Evolutionary conservation across 805 yeast genomes (phyloP).

Genomic region (Kodamaea fukazawae): DNA sequence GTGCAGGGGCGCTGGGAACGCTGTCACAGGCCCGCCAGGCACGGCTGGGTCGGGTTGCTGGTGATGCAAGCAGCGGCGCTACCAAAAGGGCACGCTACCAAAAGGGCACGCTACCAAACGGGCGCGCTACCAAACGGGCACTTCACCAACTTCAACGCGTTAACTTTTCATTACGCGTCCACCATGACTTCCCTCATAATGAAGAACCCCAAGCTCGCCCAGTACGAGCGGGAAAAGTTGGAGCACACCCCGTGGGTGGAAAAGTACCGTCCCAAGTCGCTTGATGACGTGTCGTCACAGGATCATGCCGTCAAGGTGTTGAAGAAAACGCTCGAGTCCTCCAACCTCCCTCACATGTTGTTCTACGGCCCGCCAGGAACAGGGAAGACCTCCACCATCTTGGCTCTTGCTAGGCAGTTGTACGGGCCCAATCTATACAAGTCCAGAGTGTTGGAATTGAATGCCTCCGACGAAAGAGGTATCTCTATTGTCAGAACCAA

Average conservation of each 20-base stretch:
- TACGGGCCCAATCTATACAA: constrained; percentile 70
- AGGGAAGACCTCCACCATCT: constrained; percentile 84
- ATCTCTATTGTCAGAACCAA: constrained; percentile 83
- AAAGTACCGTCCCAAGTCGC: constrained; percentile 77
- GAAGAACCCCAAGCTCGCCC: constrained; percentile 11
- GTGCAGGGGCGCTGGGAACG: no score
- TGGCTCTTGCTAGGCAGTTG: constrained; percentile 76
- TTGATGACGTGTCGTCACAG: constrained; percentile 89
- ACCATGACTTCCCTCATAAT: constrained; percentile 11
- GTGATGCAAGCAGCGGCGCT: no score
- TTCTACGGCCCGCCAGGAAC: constrained; percentile 95
- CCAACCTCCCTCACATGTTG: constrained; percentile 87
- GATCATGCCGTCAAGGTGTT: constrained; percentile 83
- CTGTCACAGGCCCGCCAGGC: no score
- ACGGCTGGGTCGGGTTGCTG: no score
- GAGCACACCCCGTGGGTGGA: constrained; percentile 88
- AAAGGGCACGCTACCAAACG: no score
- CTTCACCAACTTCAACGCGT: no score
- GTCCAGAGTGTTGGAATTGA: constrained; percentile 73
- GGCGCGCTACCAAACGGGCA: no score
- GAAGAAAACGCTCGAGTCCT: constrained; percentile 71
- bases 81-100: no score
- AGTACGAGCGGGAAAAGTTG: constrained; percentile 40
- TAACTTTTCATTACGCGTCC: background rate
- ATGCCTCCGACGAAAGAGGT: constrained; percentile 91